phyloP scores from a whole-genome alignment of 805 yeast genomes.

The Grigorovia humatica region DNA sequence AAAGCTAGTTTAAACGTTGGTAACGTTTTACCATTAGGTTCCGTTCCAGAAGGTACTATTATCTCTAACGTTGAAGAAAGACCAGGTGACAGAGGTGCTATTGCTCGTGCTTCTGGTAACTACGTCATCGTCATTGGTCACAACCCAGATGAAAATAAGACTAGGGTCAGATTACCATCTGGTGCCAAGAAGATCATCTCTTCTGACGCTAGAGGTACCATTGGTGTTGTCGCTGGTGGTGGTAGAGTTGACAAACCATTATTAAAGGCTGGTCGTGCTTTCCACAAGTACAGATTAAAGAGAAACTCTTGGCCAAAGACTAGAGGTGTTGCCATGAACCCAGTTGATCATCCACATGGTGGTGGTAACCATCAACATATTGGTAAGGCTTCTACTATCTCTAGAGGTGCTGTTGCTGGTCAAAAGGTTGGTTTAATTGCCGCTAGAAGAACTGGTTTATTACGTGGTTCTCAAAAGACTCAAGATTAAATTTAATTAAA shows the following conservation, averaged over 20 bases:
- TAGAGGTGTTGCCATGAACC: slow-evolving; percentile 99
- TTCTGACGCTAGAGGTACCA: slow-evolving; percentile 97
- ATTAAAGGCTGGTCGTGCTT: slow-evolving; percentile 99
- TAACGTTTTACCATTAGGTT: slow-evolving; percentile 92
- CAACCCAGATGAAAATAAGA: slow-evolving; percentile 98
- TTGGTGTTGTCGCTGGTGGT: slow-evolving; percentile 99
- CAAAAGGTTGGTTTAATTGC: slow-evolving; percentile 99
- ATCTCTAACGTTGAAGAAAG: slow-evolving; percentile 97
- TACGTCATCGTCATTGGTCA: slow-evolving; percentile 98
- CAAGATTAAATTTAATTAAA: slow-evolving; percentile 44
- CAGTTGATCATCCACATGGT: slow-evolving; percentile 99
- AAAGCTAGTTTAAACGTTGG: slow-evolving; percentile 95
- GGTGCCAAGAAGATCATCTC: slow-evolving; percentile 97
- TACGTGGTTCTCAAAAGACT: slow-evolving; percentile 98
- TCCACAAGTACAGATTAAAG: slow-evolving; percentile 99
- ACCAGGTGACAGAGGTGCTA: slow-evolving; percentile 99
- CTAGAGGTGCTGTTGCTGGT: slow-evolving; percentile 99
- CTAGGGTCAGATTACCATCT: slow-evolving; percentile 98
- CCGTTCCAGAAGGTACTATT: slow-evolving; percentile 99
- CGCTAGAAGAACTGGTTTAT: slow-evolving; percentile 99
- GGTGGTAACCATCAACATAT: slow-evolving; percentile 99
- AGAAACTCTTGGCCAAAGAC: slow-evolving; percentile 99
- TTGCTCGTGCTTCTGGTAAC: slow-evolving; percentile 99
- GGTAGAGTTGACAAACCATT: slow-evolving; percentile 99
- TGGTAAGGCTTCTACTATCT: slow-evolving; percentile 99